Percentiles rank a stretch among this genome's conserved stretches.
phyloP scores from a whole-genome alignment of 2,329 filamentous ascomycete genomes.

The Lachnellula willkommii region DNA sequence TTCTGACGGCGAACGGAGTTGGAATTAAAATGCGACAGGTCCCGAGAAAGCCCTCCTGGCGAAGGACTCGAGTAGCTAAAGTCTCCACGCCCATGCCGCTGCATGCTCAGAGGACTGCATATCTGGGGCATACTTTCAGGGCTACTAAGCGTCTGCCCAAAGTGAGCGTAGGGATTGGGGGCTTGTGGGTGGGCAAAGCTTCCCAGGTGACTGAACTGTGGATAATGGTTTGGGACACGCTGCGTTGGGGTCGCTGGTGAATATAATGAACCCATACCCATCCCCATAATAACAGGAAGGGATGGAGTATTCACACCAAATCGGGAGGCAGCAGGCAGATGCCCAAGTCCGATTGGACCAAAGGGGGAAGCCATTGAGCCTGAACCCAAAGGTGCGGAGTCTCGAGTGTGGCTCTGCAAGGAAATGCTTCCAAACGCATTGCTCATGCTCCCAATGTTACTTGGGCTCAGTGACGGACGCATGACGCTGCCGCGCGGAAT shows the following conservation, averaged over 20 bases:
- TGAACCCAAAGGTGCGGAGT: neutral
- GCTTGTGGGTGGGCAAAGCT: neutral
- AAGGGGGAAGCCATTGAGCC: neutral
- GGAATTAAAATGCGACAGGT: conserved; percentile 10
- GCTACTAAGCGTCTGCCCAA: neutral
- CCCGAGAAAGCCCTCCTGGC: conserved; percentile 10
- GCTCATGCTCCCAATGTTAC: neutral
- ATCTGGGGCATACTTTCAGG: neutral
- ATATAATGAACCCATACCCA: neutral
- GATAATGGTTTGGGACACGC: neutral
- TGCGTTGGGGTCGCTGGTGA: neutral
- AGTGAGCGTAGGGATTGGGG: neutral
- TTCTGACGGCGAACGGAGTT: conserved; percentile 33
- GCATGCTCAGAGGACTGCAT: neutral
- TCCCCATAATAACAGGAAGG: neutral
- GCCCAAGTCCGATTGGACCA: neutral
- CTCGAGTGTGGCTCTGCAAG: neutral
- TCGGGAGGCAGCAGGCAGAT: neutral
- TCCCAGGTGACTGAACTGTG: neutral
- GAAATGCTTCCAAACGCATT: neutral
- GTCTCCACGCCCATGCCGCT: neutral
- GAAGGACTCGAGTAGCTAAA: neutral
- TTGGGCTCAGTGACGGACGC: neutral
- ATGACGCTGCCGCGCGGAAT: neutral
- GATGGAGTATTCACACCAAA: neutral